Evolutionary conservation across 108 stramenopile species (phyloP).

Genomic region (Aurantiochytrium sp.): DNA sequence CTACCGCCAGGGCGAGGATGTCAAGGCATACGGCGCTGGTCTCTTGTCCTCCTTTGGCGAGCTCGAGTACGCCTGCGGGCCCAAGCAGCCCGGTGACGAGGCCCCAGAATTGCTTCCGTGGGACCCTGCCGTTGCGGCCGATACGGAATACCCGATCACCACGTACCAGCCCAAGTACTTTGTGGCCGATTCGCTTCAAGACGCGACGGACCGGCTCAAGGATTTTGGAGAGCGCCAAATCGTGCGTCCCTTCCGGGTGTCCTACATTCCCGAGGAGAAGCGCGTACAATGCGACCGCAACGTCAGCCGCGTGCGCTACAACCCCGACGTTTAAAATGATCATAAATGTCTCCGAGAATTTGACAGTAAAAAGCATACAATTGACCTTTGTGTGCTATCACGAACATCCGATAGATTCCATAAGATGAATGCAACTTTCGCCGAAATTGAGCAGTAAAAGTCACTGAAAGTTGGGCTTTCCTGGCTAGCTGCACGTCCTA

Average conservation of each 20-base stretch:
- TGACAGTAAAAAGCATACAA: not conserved
- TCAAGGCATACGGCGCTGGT: slow-evolving; percentile 92
- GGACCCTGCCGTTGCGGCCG: slow-evolving; percentile 79
- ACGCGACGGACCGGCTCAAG: slow-evolving; percentile 77
- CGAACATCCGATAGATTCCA: too few species aligned
- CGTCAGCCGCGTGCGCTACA: not conserved
- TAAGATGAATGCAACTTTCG: too few species aligned
- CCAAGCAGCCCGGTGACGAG: slow-evolving; percentile 39
- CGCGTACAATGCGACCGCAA: slow-evolving; percentile 65
- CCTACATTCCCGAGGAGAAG: slow-evolving; percentile 73
- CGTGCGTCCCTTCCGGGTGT: slow-evolving; percentile 73
- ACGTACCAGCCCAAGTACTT: slow-evolving; percentile 92
- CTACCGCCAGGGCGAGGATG: slow-evolving; percentile 55
- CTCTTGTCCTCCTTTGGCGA: slow-evolving; percentile 88
- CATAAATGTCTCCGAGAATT: not conserved
- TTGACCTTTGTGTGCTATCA: too few species aligned
- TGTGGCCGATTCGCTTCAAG: slow-evolving; percentile 72
- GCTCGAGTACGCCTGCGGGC: slow-evolving; percentile 79
- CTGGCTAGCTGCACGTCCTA: too few species aligned
- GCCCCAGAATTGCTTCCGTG: slow-evolving; percentile 70
- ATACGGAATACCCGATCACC: slow-evolving; percentile 86
- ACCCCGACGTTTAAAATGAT: not conserved
- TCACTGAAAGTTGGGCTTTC: too few species aligned
- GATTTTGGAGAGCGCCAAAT: slow-evolving; percentile 68
- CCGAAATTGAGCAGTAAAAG: too few species aligned